Evolutionary conservation across 495 filamentous ascomycete genomes (phyloP).

Genomic region (Daldinia childiae): DNA sequence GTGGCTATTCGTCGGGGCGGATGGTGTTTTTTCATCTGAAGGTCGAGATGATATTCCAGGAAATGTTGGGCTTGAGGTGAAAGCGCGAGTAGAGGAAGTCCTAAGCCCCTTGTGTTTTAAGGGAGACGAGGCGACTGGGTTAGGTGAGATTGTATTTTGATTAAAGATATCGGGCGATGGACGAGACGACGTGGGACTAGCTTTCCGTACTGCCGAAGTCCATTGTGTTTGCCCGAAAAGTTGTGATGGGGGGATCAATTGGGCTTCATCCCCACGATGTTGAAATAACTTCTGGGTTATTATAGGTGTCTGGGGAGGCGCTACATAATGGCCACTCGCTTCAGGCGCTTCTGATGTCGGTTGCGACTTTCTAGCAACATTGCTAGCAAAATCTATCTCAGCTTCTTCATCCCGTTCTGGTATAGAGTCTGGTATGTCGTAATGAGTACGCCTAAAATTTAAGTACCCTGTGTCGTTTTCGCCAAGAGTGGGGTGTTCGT

Average conservation of each 20-base stretch:
- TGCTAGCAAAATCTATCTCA: background rate
- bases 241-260: slow-evolving; percentile 55
- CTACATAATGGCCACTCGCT: no score
- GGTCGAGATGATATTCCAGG: slow-evolving; percentile 29
- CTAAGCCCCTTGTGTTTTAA: slow-evolving; percentile 54
- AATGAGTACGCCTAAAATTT: slow-evolving; percentile 42
- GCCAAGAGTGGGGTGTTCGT: slow-evolving; percentile 39
- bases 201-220: slow-evolving; percentile 52
- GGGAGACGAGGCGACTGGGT: slow-evolving; percentile 53
- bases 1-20: slow-evolving; percentile 20
- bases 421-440: slow-evolving; percentile 36
- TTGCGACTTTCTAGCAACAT: slow-evolving; percentile 15
- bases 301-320: slow-evolving; percentile 55
- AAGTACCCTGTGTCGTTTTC: slow-evolving; percentile 53
- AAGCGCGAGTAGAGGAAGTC: slow-evolving; percentile 44
- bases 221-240: slow-evolving; percentile 58
- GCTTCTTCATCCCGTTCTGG: slow-evolving; percentile 20
- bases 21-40: slow-evolving; percentile 25
- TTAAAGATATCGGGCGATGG: slow-evolving; percentile 56
- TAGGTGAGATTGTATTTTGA: slow-evolving; percentile 51
- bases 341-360: slow-evolving; percentile 19
- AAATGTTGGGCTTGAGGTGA: slow-evolving; percentile 50
- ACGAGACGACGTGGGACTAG: slow-evolving; percentile 60
- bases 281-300: slow-evolving; percentile 54
- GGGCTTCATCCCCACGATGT: slow-evolving; percentile 41